Conservation (phyloP, 352 stramenopile species). For the Aphanomyces invadans region DNA sequence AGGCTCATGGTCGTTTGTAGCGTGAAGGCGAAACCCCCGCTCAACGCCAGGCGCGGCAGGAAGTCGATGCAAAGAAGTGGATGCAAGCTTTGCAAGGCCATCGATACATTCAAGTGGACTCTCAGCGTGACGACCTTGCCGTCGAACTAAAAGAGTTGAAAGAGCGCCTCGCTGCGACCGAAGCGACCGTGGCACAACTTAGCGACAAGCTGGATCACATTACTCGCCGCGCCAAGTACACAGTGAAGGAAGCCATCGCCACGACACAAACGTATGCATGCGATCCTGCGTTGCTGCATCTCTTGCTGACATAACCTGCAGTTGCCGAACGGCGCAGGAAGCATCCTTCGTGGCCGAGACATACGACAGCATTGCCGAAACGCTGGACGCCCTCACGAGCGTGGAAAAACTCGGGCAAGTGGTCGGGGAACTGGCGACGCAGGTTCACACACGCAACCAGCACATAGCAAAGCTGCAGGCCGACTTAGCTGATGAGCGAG, state of each 20-base stretch:
- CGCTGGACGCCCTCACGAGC: constrained; percentile 9
- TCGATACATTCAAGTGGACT: constrained; percentile 42
- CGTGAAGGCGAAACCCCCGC: not conserved
- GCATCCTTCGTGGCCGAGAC: not conserved
- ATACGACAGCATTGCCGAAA: constrained; percentile 6
- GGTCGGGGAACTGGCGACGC: constrained; percentile 15
- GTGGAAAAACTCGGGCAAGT: constrained; percentile 8
- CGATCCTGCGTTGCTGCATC: not conserved
- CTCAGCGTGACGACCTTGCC: constrained; percentile 24
- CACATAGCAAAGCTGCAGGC: not conserved
- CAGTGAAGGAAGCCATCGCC: constrained; percentile 20
- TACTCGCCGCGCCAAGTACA: constrained; percentile 22
- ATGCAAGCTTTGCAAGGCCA: constrained; percentile 62
- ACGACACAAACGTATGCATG: not conserved
- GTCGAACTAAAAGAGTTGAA: constrained; percentile 25
- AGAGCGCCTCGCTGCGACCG: constrained; percentile 16
- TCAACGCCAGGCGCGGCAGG: not conserved
- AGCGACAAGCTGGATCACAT: constrained; percentile 23
- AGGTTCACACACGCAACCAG: constrained; percentile 20
- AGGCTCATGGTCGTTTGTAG: not conserved
- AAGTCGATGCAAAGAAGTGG: constrained; percentile 44
- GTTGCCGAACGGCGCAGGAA: not conserved
- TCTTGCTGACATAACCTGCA: not conserved
- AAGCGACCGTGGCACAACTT: constrained; percentile 6
- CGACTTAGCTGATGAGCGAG: constrained; percentile 27